Percentiles rank a stretch among this genome's conserved stretches.
Evolutionary conservation across 2,329 filamentous ascomycete genomes (phyloP).

Genomic region (Calonectria multiphialidica): DNA sequence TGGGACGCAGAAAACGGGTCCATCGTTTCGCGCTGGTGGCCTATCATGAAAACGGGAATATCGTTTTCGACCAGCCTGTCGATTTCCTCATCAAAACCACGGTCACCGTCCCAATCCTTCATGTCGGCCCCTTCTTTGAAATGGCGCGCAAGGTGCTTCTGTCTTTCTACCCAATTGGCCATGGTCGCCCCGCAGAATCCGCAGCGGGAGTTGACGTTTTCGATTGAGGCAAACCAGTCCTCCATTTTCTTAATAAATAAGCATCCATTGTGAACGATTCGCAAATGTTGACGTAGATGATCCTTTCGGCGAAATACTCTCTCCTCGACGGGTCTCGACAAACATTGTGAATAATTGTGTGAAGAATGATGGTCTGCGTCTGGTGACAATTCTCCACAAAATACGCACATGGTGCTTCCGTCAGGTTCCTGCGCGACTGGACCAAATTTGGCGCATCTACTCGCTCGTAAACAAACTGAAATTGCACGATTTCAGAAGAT

Average conservation of each 20-base stretch:
- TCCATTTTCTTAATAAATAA: not conserved
- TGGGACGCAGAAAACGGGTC: constrained; percentile 17
- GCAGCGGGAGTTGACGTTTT: constrained; percentile 14
- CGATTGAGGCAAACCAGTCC: constrained; percentile 1
- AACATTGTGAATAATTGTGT: constrained; percentile 7
- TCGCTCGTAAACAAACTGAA: not conserved
- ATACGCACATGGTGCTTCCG: not conserved
- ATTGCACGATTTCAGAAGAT: not conserved
- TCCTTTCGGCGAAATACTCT: constrained; percentile 13
- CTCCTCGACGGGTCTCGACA: not conserved
- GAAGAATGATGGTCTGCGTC: not conserved
- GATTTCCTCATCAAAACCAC: constrained; percentile 5
- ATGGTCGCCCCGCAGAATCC: constrained; percentile 4
- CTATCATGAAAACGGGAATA: constrained; percentile 16
- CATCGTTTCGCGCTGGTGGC: not conserved
- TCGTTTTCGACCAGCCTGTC: constrained; percentile 13
- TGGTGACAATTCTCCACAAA: constrained; percentile 1
- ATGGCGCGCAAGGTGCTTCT: constrained; percentile 12
- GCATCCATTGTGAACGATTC: not conserved
- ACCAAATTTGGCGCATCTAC: constrained; percentile 12
- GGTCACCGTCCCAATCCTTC: constrained; percentile 16
- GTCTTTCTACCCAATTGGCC: constrained; percentile 5
- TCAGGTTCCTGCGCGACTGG: not conserved
- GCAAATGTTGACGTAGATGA: constrained; percentile 14
- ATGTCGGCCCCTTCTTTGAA: constrained; percentile 6